Evolutionary conservation across 768 basidiomycete species (phyloP), one percentile per base, ranked within the genome.

Genomic region (Agrocybe praecox): DNA sequence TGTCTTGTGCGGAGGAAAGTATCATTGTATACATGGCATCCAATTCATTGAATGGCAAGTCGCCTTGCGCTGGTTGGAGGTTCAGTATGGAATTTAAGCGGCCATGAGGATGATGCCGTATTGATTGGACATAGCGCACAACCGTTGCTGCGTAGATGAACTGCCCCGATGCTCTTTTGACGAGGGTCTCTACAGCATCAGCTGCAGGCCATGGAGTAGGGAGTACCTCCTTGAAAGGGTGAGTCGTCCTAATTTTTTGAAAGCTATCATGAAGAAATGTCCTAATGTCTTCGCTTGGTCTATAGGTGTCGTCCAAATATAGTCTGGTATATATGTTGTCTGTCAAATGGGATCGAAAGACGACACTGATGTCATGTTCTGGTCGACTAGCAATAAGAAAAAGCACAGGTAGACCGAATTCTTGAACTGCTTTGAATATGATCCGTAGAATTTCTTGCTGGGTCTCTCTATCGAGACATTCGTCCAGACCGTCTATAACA

Each of bases 101-200:
- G 2, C 42, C 9, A 7, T 23, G 29, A 19, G 62, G 62, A 7
- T 29, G 45, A n/a, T 56, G 49, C 10, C 36, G 32, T 1, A 49
- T n/a, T 5, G 51, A 53, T 5, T 46, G 19, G 10, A 65, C 26
- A 44, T 54, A 61, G 21, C 42, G 48, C 7, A 56, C 46, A 11
- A 63, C 64, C 0, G 55, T 58, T 5, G 64, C 43, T 1, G 64
- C 55, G 40, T 63, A 63, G n/a, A 59, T 61, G 46, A 62, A 65
- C 24, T 62, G 55, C 1, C 62, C 60, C 0, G 26, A 29, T 9
- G 26, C 4, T 9, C 9, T 29, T 29, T 9, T 29, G 9, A 29
- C 26, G 26, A 29, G 26, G 26, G 26, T 29, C 9, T 29, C 26
- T 9, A 29, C 4, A 5, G 26, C 9, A 29, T 29, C 26, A 29